Evolutionary conservation across 2,329 filamentous ascomycete species (phyloP), one percentile per base, ranked within the genome.

Genomic region (Alternaria hordeiaustralica): DNA sequence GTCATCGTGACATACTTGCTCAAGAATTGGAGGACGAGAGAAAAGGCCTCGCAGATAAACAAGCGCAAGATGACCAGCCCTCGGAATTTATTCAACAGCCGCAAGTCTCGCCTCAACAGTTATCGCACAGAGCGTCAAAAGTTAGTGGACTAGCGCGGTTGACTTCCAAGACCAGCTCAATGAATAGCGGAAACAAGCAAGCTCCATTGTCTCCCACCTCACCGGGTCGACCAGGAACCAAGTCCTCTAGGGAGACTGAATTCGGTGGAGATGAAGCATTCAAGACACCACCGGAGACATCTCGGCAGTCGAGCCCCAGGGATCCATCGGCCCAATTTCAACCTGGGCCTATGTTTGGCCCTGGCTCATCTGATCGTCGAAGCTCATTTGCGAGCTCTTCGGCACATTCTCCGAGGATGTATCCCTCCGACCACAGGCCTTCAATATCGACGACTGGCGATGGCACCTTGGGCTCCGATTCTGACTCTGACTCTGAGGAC

Each of bases 1-100:
- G 94, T 69, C 94, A 99, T 79, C 90, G 91, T 45, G 95, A 97
- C 72, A 94, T 98, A 64, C 83, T 99, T 20, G 84, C 89, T 6
- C 87, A 94, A 79, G 96, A 99, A 76, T 83, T 98, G 9, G 91
- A 95, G 58, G 93, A 97, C 70, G 94, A 97, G 73, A 84, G 78
- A 60, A 82, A 84, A 46, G 76, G 78, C 30, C 68, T 70, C 4
- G 66, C 61, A 13, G 77, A 79, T 30, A 69, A 62, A 28, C 72
- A 75, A 58, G 68, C 71, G 26, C 69, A 70, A 15, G 72, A 70
- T 36, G 74, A 80, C 49, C 66, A 67, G 8, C 70, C 73, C 13
- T 61, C 69, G 18, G 71, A 71, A 15, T 65, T 70, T 7, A 69
- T 68, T 10, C 74, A 69, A 26, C 69, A 68, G 26, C 64, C 67